Evolutionary conservation across 148 eudicot genomes (phyloP).

Genomic region (Chenopodium berlandieri): DNA sequence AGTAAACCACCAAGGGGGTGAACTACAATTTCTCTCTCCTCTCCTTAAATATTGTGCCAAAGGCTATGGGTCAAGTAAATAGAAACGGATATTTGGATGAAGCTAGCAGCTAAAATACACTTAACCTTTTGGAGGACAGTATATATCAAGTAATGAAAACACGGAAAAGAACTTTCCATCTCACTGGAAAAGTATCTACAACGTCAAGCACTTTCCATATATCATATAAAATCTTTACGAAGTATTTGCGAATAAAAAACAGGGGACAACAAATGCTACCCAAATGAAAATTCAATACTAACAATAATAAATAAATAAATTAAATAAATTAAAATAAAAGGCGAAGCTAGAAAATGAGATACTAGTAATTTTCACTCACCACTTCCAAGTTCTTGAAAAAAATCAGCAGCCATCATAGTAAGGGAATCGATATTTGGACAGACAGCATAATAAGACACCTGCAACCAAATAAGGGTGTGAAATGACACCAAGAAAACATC

Average conservation of each 20-base stretch:
- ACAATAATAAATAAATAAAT: background rate
- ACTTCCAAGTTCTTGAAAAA: conserved; percentile 90
- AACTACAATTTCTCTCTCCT: too few species aligned
- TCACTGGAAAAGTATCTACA: background rate
- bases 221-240: background rate
- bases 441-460: conserved; percentile 90
- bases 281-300: background rate
- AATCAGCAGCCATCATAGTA: conserved; percentile 74
- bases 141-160: background rate
- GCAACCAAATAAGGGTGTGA: conserved; percentile 28
- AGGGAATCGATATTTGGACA: conserved; percentile 93
- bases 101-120: background rate
- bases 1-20: too few species aligned
- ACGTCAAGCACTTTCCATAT: too few species aligned
- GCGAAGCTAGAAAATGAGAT: background rate
- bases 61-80: too few species aligned
- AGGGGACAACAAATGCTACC: background rate
- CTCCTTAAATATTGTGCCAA: too few species aligned
- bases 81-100: too few species aligned
- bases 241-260: background rate
- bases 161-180: background rate
- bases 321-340: background rate
- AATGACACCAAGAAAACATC: conserved; percentile 1
- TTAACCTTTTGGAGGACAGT: background rate
- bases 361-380: conserved; percentile 47